Conservation (phyloP, 257 asterid genomes). For the Fraxinus anomala region DNA sequence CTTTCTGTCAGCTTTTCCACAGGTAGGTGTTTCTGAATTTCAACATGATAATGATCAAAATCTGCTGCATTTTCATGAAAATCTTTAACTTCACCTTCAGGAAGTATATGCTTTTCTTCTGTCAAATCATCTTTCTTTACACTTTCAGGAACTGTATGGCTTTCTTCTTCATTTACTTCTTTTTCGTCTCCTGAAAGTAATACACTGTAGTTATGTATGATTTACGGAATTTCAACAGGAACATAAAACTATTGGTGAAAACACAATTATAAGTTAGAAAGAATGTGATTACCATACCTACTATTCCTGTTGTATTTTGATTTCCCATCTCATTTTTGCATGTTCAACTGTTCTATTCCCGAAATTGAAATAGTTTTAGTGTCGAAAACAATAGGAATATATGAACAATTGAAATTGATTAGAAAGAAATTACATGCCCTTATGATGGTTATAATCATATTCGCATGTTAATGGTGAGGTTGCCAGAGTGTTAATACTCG, state of each 20-base stretch:
- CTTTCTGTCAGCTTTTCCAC: slow-evolving; percentile 28
- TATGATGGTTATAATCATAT: slow-evolving; percentile 30
- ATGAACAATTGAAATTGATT: slow-evolving; percentile 26
- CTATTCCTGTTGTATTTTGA: slow-evolving; percentile 61
- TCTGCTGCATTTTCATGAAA: slow-evolving; percentile 31
- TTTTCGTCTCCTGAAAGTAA: slow-evolving; percentile 38
- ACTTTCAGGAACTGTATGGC: slow-evolving; percentile 31
- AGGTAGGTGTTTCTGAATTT: slow-evolving; percentile 17
- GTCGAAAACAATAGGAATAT: slow-evolving; percentile 7
- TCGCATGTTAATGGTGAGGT: slow-evolving; percentile 42
- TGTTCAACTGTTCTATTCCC: slow-evolving; percentile 25
- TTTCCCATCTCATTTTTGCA: slow-evolving; percentile 68
- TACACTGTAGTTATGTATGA: too few relatives aligned
- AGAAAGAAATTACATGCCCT: slow-evolving; percentile 33
- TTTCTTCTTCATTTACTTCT: slow-evolving; percentile 21
- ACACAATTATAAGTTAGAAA: background rate
- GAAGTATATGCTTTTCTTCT: slow-evolving; percentile 34
- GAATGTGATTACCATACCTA: slow-evolving; percentile 40
- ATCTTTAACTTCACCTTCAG: slow-evolving; percentile 33
- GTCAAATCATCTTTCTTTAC: slow-evolving; percentile 24
- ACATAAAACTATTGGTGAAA: background rate
- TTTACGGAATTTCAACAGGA: background rate
- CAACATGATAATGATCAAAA: slow-evolving; percentile 21
- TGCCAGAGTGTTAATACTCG: slow-evolving; percentile 58
- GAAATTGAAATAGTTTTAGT: background rate